Base-by-base conservation (phyloP, 192 early-diverging fungal species). In the Cetraspora pellucida region DNA sequence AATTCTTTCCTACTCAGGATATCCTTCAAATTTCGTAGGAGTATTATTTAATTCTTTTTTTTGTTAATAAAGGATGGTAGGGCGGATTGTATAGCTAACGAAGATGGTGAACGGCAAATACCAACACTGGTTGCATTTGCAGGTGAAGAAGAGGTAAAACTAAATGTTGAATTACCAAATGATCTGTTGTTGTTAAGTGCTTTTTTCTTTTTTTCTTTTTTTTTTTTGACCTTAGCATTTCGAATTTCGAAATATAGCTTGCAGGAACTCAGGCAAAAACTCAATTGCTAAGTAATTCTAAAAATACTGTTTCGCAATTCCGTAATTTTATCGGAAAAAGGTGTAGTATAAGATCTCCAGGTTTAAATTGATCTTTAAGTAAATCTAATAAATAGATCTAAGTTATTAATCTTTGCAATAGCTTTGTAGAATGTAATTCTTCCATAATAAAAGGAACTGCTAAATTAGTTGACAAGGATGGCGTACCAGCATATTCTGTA, bases 51-150 rank as follows among this genome's bases (percentile, higher is more conserved):
- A 23, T 10, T n/a, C n/a, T n/a, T n/a, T n/a, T n/a, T n/a, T n/a
- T n/a, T 9, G 4, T 43, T n/a, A 46, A n/a, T 80, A 46, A 67
- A 92, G 91, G 87, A 93, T 78, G 85, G 86, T 19, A 82, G 84
- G 69, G 86, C 92, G 44, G 95, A 96, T 70, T 90, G 93, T 74
- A 97, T 99, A 81, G 97, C 97, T 78, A 98, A 99, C 88, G 95
- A 96, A 85, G 97, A 99, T 79, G 97, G 97, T 82, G 95, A 97
- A 86, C 87, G 96, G 73, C 94, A 94, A 84, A 97, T 96, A 79
- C 94, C 97, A 47, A 90, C 95, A 49, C 93, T 92, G 82, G 92
- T 98, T 77, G 95, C 96, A 75, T 97, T 97, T 89, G 90, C 91
- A 0, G 92, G 90, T 57, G 91, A 95, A 61, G 97, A 97, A 77